Conservation (phyloP, 805 yeast species). For the Candida schatavii region DNA sequence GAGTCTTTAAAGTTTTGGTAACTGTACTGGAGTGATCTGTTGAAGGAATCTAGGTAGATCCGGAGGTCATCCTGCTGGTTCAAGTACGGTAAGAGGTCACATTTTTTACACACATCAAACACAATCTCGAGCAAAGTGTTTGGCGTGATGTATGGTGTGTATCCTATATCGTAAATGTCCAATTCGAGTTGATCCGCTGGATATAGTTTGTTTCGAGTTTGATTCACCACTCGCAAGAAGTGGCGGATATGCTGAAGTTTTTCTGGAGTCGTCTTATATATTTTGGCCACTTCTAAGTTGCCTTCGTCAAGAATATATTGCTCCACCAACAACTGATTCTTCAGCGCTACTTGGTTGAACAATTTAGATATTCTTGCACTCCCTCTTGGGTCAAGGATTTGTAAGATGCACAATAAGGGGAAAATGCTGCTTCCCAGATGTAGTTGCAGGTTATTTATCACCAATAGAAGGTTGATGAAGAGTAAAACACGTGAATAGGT, state of each 20-base stretch:
- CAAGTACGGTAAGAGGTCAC: constrained; percentile 1
- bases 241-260: not conserved
- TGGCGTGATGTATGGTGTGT: constrained; percentile 2
- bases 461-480: constrained; percentile 48
- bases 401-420: constrained; percentile 25
- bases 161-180: not conserved
- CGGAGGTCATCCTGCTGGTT: constrained; percentile 1
- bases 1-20: constrained; percentile 8
- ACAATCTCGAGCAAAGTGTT: not conserved
- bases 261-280: constrained; percentile 1
- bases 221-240: not conserved
- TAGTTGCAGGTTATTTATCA: constrained; percentile 26
- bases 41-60: constrained; percentile 17
- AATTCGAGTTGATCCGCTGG: not conserved
- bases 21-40: constrained; percentile 19
- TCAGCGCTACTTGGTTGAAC: constrained; percentile 13
- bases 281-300: not conserved
- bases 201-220: not conserved
- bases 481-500: constrained; percentile 39
- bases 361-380: constrained; percentile 24
- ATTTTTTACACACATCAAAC: constrained; percentile 1
- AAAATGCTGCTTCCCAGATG: constrained; percentile 15
- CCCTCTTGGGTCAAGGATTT: constrained; percentile 22
- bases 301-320: constrained; percentile 1
- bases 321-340: constrained; percentile 1